phyloP scores from a whole-genome alignment of 2,329 filamentous ascomycete species.

The Aphanocladium album region DNA sequence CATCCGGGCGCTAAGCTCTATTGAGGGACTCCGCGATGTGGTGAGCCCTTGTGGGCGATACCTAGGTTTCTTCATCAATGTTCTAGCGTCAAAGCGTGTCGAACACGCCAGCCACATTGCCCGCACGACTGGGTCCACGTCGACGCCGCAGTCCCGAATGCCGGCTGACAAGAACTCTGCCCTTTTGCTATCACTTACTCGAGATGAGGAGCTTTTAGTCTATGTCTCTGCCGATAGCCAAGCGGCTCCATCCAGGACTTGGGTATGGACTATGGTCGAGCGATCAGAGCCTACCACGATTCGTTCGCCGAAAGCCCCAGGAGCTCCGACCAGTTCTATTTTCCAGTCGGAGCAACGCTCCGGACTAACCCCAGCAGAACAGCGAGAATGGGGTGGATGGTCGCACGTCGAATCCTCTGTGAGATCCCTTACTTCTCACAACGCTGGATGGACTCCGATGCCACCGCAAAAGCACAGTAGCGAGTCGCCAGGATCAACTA shows the following conservation, averaged over 20 bases:
- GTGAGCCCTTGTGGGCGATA: conserved; percentile 77
- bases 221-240: conserved; percentile 87
- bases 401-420: conserved; percentile 56
- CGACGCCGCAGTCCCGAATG: conserved; percentile 28
- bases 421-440: conserved; percentile 29
- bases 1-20: conserved; percentile 63
- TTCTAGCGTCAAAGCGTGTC: conserved; percentile 52
- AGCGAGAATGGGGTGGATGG: conserved; percentile 76
- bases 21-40: conserved; percentile 66
- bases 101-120: conserved; percentile 39
- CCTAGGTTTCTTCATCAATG: conserved; percentile 72
- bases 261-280: conserved; percentile 73
- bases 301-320: conserved; percentile 14
- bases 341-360: conserved; percentile 45
- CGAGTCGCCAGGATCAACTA: conserved; percentile 25
- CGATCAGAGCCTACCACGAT: conserved; percentile 25
- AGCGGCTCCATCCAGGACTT: conserved; percentile 68
- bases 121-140: conserved; percentile 20
- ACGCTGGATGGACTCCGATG: conserved; percentile 27
- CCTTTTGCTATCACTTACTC: conserved; percentile 30
- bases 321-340: conserved; percentile 31
- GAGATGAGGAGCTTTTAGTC: conserved; percentile 82
- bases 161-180: conserved; percentile 27
- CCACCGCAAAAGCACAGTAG: conserved; percentile 31
- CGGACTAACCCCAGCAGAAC: conserved; percentile 51